A percentile compares a stretch with the other conserved stretches of the same genome.
Conservation (phyloP, 768 basidiomycete species). For the Chalciporus pseudorubinellus region DNA sequence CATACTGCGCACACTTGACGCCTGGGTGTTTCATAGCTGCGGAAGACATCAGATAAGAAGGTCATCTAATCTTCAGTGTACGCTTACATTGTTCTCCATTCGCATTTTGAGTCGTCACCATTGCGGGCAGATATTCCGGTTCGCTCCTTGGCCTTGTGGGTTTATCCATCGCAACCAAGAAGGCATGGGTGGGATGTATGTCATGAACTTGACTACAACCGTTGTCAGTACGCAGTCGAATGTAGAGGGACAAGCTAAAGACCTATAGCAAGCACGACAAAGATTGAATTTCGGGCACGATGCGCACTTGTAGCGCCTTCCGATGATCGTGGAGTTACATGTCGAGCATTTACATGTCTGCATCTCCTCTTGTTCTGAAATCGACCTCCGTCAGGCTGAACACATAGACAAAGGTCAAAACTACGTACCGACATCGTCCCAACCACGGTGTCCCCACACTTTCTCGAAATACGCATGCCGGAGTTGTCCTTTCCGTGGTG, state of each 20-base stretch:
- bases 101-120: conserved; percentile 34
- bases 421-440: conserved; percentile 84
- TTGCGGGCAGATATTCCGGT: conserved; percentile 32
- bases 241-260: conserved; percentile 8
- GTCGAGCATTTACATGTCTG: conserved; percentile 71
- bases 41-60: conserved; percentile 5
- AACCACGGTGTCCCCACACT: conserved; percentile 78
- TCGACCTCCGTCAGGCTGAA: conserved; percentile 6
- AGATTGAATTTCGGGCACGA: conserved; percentile 78
- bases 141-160: conserved; percentile 41
- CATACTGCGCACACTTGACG: conserved; percentile 85
- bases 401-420: neutral
- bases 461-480: conserved; percentile 87
- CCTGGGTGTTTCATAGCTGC: conserved; percentile 75
- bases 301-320: conserved; percentile 80
- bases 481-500: conserved; percentile 73
- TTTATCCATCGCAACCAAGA: conserved; percentile 75
- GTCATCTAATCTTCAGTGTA: neutral
- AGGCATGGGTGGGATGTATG: conserved; percentile 86
- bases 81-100: conserved; percentile 62
- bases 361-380: conserved; percentile 70
- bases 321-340: conserved; percentile 61
- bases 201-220: conserved; percentile 77
- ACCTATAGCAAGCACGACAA: conserved; percentile 85
- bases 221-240: neutral